These are phyloP conservation scores for Coemansia sp. DNA, from an alignment of 192 early-diverging fungal species.

Conservation along the genomic window DNA sequence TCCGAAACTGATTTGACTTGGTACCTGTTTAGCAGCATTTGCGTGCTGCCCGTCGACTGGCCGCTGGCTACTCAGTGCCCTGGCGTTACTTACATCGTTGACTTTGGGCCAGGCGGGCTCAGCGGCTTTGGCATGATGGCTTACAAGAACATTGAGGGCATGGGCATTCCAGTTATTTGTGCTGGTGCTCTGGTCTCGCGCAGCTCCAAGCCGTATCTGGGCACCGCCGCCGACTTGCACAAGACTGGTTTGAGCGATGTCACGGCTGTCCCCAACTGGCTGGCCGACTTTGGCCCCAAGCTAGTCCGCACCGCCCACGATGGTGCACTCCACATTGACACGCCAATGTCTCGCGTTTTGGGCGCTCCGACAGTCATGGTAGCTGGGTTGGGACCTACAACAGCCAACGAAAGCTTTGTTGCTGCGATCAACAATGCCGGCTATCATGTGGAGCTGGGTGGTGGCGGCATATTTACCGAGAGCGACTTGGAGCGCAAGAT, in stretches of 20 bases:
- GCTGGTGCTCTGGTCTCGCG: slow-evolving; percentile 16
- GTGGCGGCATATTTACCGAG: slow-evolving; percentile 88
- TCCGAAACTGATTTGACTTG: slow-evolving; percentile 59
- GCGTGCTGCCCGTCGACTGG: slow-evolving; percentile 66
- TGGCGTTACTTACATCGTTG: slow-evolving; percentile 83
- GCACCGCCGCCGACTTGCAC: slow-evolving; percentile 76
- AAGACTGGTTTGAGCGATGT: slow-evolving; percentile 67
- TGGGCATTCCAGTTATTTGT: slow-evolving; percentile 65
- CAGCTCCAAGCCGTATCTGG: slow-evolving; percentile 58
- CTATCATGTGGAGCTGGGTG: slow-evolving; percentile 92
- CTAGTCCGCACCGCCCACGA: slow-evolving; percentile 65
- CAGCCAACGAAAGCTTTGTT: slow-evolving; percentile 78
- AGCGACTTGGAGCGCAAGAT: slow-evolving; percentile 70
- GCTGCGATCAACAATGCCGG: slow-evolving; percentile 88
- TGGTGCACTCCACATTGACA: slow-evolving; percentile 80
- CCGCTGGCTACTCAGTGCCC: slow-evolving; percentile 59
- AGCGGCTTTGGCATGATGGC: slow-evolving; percentile 86
- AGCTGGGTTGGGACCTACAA: slow-evolving; percentile 92
- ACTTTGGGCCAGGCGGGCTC: slow-evolving; percentile 91
- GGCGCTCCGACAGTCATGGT: slow-evolving; percentile 94
- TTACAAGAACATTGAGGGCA: slow-evolving; percentile 86
- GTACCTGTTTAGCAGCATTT: slow-evolving; percentile 72
- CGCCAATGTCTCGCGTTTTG: slow-evolving; percentile 80
- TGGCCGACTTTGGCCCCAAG: slow-evolving; percentile 77
- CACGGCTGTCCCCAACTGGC: slow-evolving; percentile 84